phyloP scores from a whole-genome alignment of 495 filamentous ascomycete genomes.

The Geopyxis carbonaria region DNA sequence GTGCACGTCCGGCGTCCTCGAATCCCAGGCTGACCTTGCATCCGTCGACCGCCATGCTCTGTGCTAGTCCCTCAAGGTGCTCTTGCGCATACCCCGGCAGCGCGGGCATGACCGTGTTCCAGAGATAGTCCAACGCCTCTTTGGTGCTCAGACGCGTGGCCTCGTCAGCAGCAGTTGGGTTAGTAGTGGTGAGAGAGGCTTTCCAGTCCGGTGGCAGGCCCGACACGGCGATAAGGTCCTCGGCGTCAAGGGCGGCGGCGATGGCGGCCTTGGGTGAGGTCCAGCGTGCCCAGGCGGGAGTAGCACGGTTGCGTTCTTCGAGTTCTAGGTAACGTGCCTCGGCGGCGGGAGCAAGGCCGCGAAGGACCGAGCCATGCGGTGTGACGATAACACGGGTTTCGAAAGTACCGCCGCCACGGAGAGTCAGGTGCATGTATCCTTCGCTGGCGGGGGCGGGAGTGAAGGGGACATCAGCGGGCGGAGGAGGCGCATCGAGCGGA shows the following conservation, averaged over 20 bases:
- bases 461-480: no score
- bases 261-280: conserved; percentile 6
- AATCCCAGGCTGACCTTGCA: not conserved
- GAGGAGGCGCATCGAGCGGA: no score
- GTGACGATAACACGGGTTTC: conserved; percentile 47
- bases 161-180: not conserved
- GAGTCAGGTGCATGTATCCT: not conserved
- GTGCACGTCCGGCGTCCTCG: conserved; percentile 6
- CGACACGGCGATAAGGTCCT: conserved; percentile 16
- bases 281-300: conserved; percentile 8
- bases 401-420: conserved; percentile 15
- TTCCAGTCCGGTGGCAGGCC: conserved; percentile 24
- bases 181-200: conserved; percentile 11
- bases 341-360: conserved; percentile 56
- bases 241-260: conserved; percentile 5
- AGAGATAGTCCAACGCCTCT: conserved; percentile 1
- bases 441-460: no score
- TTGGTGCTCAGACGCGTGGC: not conserved
- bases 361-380: conserved; percentile 60
- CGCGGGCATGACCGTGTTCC: conserved; percentile 1
- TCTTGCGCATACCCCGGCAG: not conserved
- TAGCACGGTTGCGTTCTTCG: conserved; percentile 36
- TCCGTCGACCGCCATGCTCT: not conserved
- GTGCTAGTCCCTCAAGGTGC: not conserved
- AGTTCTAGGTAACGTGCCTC: conserved; percentile 61